Evolutionary conservation across 1,284 basidiomycete genomes (phyloP).

Genomic region (Sparassis latifolia): DNA sequence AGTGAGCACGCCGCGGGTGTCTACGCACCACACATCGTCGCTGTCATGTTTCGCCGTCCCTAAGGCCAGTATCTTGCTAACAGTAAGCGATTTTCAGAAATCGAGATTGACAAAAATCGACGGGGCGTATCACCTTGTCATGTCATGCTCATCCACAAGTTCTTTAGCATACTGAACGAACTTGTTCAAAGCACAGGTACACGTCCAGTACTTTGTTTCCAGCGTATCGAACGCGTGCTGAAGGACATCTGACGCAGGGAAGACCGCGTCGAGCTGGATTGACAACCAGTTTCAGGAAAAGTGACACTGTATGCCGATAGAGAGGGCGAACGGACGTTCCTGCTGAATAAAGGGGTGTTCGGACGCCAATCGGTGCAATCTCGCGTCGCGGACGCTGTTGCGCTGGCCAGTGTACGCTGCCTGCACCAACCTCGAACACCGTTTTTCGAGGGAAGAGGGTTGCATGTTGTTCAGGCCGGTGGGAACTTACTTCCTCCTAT

Average conservation of each 20-base stretch:
- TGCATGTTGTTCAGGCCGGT: neutral
- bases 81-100: neutral
- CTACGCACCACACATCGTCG: slow-evolving; percentile 61
- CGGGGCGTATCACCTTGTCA: slow-evolving; percentile 9
- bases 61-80: slow-evolving; percentile 20
- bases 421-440: neutral
- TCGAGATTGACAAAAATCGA: neutral
- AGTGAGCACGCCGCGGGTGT: slow-evolving; percentile 48
- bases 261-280: slow-evolving; percentile 48
- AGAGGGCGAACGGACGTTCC: slow-evolving; percentile 9
- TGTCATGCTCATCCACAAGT: slow-evolving; percentile 16
- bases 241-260: slow-evolving; percentile 34
- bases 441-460: neutral
- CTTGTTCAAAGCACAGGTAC: slow-evolving; percentile 33
- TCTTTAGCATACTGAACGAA: slow-evolving; percentile 30
- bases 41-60: slow-evolving; percentile 21
- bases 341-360: slow-evolving; percentile 15
- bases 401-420: neutral
- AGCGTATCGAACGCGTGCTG: slow-evolving; percentile 33
- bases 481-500: too few relatives aligned
- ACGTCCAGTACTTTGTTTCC: slow-evolving; percentile 35
- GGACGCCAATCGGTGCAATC: neutral
- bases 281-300: neutral
- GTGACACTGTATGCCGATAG: neutral
- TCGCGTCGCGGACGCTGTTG: neutral